Conservation (phyloP, 495 filamentous ascomycete genomes). For the Podospora pseudoanserina region DNA sequence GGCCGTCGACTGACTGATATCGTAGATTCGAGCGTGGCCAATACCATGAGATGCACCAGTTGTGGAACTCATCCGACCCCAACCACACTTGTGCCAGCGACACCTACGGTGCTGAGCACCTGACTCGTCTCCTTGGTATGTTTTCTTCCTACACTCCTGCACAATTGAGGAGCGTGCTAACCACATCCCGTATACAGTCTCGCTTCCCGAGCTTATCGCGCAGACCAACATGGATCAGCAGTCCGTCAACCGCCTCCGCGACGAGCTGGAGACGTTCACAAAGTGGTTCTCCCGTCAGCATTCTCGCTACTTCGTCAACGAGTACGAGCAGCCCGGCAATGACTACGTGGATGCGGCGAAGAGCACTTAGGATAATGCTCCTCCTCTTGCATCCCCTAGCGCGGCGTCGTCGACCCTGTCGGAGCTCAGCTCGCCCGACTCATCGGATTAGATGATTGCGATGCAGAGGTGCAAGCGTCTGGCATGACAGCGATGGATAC, state of each 20-base stretch:
- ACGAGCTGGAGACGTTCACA: slow-evolving; percentile 79
- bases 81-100: slow-evolving; percentile 65
- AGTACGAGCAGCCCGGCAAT: slow-evolving; percentile 62
- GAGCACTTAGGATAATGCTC: background rate
- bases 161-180: slow-evolving; percentile 17
- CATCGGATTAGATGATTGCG: background rate
- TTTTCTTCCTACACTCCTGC: slow-evolving; percentile 10
- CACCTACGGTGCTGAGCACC: slow-evolving; percentile 90
- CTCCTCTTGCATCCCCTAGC: background rate
- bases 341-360: slow-evolving; percentile 46
- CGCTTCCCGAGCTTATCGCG: slow-evolving; percentile 86
- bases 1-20: background rate
- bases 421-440: background rate
- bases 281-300: slow-evolving; percentile 74
- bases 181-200: slow-evolving; percentile 52
- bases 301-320: slow-evolving; percentile 67
- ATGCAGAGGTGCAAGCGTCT: background rate
- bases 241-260: slow-evolving; percentile 77
- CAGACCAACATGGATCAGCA: slow-evolving; percentile 97
- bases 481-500: background rate
- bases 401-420: background rate
- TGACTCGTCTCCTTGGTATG: slow-evolving; percentile 83
- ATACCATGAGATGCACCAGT: slow-evolving; percentile 66
- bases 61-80: slow-evolving; percentile 55
- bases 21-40: slow-evolving; percentile 78